Conservation (phyloP, 2,329 filamentous ascomycete species). For the Alternaria dauci region DNA sequence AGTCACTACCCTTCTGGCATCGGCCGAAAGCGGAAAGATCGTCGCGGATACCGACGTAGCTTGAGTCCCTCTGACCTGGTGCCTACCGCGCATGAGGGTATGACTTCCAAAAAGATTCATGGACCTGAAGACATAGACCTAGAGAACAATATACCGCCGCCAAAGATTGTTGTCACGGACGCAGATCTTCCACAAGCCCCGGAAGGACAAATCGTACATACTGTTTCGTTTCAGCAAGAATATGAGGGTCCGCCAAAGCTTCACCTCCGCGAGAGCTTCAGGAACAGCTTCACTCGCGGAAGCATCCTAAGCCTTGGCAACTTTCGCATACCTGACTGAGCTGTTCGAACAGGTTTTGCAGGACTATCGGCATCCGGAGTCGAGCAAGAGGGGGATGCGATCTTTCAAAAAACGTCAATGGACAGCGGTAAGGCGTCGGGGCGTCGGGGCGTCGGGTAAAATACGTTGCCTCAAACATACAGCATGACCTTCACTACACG, state of each 20-base stretch:
- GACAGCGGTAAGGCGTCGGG: too few relatives aligned
- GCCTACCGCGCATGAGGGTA: conserved; percentile 17
- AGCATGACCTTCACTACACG: neutral
- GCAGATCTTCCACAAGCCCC: conserved; percentile 4
- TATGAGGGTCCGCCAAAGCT: conserved; percentile 27
- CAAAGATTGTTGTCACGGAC: conserved; percentile 2
- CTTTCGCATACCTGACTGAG: conserved; percentile 6
- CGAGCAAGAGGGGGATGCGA: neutral
- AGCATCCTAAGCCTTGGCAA: conserved; percentile 28
- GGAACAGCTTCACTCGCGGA: conserved; percentile 30
- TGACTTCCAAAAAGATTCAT: conserved; percentile 23
- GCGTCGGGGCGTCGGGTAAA: neutral
- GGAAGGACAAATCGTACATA: conserved; percentile 27
- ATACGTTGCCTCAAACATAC: neutral
- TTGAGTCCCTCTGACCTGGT: conserved; percentile 29
- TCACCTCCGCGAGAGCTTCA: conserved; percentile 32
- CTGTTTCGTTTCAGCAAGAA: conserved; percentile 29
- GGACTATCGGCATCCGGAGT: neutral
- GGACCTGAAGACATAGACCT: conserved; percentile 9
- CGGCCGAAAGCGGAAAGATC: conserved; percentile 21
- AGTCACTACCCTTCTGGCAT: conserved; percentile 17
- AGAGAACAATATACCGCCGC: neutral
- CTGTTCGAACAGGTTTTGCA: neutral
- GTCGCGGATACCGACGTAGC: conserved; percentile 32
- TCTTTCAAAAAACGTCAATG: too few relatives aligned